Evolutionary conservation across 2,329 filamentous ascomycete species (phyloP).

Genomic region (Apiospora sp.): DNA sequence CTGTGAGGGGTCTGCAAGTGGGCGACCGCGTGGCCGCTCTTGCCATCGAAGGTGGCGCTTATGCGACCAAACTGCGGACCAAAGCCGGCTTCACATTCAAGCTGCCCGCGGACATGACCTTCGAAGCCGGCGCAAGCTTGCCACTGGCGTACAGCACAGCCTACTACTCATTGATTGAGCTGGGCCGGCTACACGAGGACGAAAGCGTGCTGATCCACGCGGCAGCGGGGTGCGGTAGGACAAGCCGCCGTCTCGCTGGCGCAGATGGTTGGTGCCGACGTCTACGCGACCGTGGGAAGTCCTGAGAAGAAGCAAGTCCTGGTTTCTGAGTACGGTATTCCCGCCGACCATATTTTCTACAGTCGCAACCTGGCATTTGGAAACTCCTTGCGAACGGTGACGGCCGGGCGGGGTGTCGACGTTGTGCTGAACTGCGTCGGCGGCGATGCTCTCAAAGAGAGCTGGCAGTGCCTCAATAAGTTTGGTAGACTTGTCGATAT

Average conservation of each 20-base stretch:
- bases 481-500: slow-evolving; percentile 43
- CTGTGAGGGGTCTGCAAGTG: slow-evolving; percentile 31
- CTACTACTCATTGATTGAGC: slow-evolving; percentile 25
- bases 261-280: slow-evolving; percentile 26
- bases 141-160: slow-evolving; percentile 27
- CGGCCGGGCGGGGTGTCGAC: slow-evolving; percentile 24
- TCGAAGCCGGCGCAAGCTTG: slow-evolving; percentile 24
- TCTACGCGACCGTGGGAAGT: slow-evolving; percentile 25
- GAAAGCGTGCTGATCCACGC: slow-evolving; percentile 27
- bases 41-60: slow-evolving; percentile 32
- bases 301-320: slow-evolving; percentile 25
- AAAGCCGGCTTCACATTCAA: slow-evolving; percentile 40
- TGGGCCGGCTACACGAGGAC: slow-evolving; percentile 20
- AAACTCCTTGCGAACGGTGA: slow-evolving; percentile 19
- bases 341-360: slow-evolving; percentile 26
- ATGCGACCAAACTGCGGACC: slow-evolving; percentile 42
- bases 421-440: slow-evolving; percentile 35
- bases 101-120: slow-evolving; percentile 39
- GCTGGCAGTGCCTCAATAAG: slow-evolving; percentile 41
- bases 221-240: slow-evolving; percentile 28
- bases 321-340: slow-evolving; percentile 23
- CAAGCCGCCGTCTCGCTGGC: slow-evolving; percentile 27
- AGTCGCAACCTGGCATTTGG: slow-evolving; percentile 25
- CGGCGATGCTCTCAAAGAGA: slow-evolving; percentile 40
- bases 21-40: slow-evolving; percentile 46